Evolutionary conservation across 306 rosid species (phyloP).

Genomic region (Potentilla sterilis): DNA sequence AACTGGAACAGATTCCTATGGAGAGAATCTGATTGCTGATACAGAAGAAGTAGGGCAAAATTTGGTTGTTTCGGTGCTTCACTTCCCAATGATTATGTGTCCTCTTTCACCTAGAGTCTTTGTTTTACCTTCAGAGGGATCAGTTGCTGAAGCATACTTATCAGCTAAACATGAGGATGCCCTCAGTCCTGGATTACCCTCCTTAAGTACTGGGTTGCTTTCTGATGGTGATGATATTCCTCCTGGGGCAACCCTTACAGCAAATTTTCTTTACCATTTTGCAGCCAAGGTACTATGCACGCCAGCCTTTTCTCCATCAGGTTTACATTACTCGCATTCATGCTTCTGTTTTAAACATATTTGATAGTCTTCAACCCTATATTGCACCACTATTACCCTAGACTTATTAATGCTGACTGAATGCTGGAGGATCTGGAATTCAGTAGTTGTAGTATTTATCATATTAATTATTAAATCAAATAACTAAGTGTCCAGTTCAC

Average conservation of each 20-base stretch:
- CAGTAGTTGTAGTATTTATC: not conserved
- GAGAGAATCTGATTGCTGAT: slow-evolving; percentile 40
- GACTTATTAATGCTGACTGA: slow-evolving; percentile 1
- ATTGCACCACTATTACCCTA: slow-evolving; percentile 14
- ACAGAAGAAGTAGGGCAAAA: slow-evolving; percentile 50
- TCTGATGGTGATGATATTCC: slow-evolving; percentile 87
- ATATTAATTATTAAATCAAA: slow-evolving; percentile 1
- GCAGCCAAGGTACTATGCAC: slow-evolving; percentile 67
- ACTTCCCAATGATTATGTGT: slow-evolving; percentile 84
- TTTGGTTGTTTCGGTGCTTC: slow-evolving; percentile 75
- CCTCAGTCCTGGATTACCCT: slow-evolving; percentile 82
- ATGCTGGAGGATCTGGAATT: slow-evolving; percentile 2
- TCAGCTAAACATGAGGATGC: slow-evolving; percentile 69
- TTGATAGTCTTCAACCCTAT: not conserved
- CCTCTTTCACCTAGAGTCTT: slow-evolving; percentile 91
- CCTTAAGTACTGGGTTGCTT: slow-evolving; percentile 66
- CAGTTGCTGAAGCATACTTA: slow-evolving; percentile 69
- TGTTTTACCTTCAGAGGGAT: slow-evolving; percentile 93
- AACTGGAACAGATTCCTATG: slow-evolving; percentile 52
- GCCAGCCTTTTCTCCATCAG: slow-evolving; percentile 21
- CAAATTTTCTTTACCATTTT: slow-evolving; percentile 86
- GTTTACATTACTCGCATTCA: slow-evolving; percentile 1
- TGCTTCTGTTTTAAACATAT: not conserved
- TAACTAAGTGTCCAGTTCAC: not conserved
- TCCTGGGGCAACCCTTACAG: slow-evolving; percentile 85